These are phyloP conservation scores for Kodamaea restingae DNA, from an alignment of 805 yeast species.

Conservation along the genomic window DNA sequence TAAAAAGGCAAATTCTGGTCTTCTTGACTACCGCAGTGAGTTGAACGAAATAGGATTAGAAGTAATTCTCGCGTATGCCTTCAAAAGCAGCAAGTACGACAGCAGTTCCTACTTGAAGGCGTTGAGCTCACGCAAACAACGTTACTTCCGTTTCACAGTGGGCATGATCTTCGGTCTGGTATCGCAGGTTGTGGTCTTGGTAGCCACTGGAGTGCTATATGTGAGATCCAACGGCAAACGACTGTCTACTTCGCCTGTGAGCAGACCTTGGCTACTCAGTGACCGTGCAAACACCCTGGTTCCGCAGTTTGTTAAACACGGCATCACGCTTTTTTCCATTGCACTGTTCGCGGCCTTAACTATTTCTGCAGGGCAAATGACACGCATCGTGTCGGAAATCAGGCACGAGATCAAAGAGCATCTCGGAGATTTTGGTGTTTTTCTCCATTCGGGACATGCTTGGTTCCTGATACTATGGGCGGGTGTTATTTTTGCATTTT, in stretches of 20 bases:
- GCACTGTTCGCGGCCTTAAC: constrained; percentile 28
- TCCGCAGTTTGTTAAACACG: constrained; percentile 33
- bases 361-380: constrained; percentile 28
- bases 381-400: constrained; percentile 22
- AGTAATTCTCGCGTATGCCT: constrained; percentile 48
- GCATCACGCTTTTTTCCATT: constrained; percentile 33
- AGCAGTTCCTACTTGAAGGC: constrained; percentile 9
- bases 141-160: constrained; percentile 23
- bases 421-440: constrained; percentile 46
- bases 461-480: constrained; percentile 45
- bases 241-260: neutral
- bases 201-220: constrained; percentile 34
- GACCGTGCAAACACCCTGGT: constrained; percentile 6
- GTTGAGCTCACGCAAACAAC: constrained; percentile 14
- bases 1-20: neutral
- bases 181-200: constrained; percentile 26
- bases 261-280: neutral
- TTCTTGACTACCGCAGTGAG: constrained; percentile 42
- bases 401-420: constrained; percentile 24
- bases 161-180: constrained; percentile 25
- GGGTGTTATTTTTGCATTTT: constrained; percentile 18
- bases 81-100: constrained; percentile 17
- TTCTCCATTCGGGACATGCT: constrained; percentile 35
- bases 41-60: constrained; percentile 38
- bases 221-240: constrained; percentile 28